Percentiles rank a stretch among this genome's conserved stretches.
These are phyloP conservation scores for Penicillium sp. DNA, from an alignment of 2,329 filamentous ascomycete genomes.

Conservation along the genomic window DNA sequence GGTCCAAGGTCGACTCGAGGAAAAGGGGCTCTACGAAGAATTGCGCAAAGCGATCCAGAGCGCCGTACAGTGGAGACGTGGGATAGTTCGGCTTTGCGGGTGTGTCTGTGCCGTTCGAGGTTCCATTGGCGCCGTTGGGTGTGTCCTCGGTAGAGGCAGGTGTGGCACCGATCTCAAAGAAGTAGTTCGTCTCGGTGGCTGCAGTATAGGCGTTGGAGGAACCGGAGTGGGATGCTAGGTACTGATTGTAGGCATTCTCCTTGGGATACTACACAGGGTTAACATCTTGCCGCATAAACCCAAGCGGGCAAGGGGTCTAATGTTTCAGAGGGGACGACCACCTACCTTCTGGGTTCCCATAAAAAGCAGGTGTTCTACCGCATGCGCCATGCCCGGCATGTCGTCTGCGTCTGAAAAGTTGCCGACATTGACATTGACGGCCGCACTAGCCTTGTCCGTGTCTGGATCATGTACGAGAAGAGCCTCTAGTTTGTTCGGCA, in stretches of 20 bases:
- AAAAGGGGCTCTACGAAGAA: slow-evolving; percentile 89
- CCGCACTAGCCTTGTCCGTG: slow-evolving; percentile 92
- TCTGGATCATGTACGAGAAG: slow-evolving; percentile 87
- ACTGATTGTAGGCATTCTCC: slow-evolving; percentile 93
- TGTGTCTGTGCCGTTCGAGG: no score
- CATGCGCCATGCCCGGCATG: slow-evolving; percentile 91
- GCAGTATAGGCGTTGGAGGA: slow-evolving; percentile 93
- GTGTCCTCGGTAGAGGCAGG: slow-evolving; percentile 47
- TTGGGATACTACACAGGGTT: slow-evolving; percentile 60
- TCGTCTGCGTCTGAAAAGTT: slow-evolving; percentile 86
- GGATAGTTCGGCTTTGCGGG: no score
- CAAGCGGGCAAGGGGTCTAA: no score
- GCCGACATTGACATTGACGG: slow-evolving; percentile 90
- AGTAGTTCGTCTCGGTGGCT: slow-evolving; percentile 91
- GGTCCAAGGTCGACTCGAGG: slow-evolving; percentile 70
- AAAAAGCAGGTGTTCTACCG: slow-evolving; percentile 90
- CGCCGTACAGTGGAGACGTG: slow-evolving; percentile 60
- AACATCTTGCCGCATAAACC: no score
- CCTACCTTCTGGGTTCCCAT: slow-evolving; percentile 91
- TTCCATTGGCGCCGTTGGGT: slow-evolving; percentile 27
- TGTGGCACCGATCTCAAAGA: slow-evolving; percentile 85
- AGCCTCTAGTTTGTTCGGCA: slow-evolving; percentile 80
- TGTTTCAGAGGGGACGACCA: no score
- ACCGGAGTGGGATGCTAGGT: slow-evolving; percentile 80
- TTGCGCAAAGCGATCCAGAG: slow-evolving; percentile 81